Percentiles rank a stretch among this genome's conserved stretches.
phyloP scores from a whole-genome alignment of 176 grass and related monocot species.

The Zizania latifolia region DNA sequence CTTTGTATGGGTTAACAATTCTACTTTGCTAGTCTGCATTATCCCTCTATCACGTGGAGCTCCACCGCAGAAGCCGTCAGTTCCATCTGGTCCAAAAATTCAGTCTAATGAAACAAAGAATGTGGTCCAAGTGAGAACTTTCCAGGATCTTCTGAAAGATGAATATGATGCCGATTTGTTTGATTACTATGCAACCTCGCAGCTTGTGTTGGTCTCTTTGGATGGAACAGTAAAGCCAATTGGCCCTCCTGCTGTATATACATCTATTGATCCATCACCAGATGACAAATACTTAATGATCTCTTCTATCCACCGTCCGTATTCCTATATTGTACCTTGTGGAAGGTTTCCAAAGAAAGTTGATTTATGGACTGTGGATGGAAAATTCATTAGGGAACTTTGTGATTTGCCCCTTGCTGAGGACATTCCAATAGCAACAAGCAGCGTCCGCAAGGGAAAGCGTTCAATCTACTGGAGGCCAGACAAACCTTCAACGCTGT shows the following conservation, averaged over 20 bases:
- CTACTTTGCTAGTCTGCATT: constrained; percentile 58
- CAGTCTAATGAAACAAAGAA: constrained; percentile 75
- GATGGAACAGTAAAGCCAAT: constrained; percentile 49
- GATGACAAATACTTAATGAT: constrained; percentile 76
- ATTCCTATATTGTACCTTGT: constrained; percentile 68
- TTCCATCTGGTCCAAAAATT: constrained; percentile 64
- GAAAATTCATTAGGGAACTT: constrained; percentile 63
- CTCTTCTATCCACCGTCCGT: constrained; percentile 54
- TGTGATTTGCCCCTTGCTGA: constrained; percentile 82
- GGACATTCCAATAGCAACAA: constrained; percentile 73
- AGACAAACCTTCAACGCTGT: constrained; percentile 66
- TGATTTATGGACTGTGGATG: constrained; percentile 68
- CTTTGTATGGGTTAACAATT: constrained; percentile 67
- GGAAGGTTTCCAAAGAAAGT: constrained; percentile 78
- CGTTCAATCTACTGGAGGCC: constrained; percentile 74
- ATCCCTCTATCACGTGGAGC: constrained; percentile 53
- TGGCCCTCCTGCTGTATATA: constrained; percentile 59
- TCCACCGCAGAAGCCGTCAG: constrained; percentile 54
- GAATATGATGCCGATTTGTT: constrained; percentile 71
- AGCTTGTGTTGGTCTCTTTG: constrained; percentile 53
- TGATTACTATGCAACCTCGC: constrained; percentile 67
- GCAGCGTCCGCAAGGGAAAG: constrained; percentile 75
- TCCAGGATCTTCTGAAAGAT: no score
- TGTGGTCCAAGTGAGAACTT: constrained; percentile 56
- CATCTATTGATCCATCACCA: constrained; percentile 67